Conservation (phyloP, 163 green algal species). For the Chlorella variabilis region DNA sequence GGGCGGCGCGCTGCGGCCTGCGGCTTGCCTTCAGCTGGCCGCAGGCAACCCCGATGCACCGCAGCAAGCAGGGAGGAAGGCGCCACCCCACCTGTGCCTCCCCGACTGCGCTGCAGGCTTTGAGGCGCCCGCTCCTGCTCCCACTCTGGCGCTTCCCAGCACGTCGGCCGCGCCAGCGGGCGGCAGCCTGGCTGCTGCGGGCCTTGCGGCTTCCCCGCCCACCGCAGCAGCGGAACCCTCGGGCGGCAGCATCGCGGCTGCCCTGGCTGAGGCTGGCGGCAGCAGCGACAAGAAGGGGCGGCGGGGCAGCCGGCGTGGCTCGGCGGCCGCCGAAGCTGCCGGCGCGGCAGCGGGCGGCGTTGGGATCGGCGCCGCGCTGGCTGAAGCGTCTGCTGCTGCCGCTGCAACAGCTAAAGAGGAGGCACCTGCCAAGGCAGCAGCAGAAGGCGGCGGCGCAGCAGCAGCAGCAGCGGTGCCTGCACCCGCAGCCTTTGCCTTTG, state of each 20-base stretch:
- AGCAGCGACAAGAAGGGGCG: background rate
- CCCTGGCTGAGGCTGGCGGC: conserved; percentile 17
- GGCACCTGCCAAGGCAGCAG: background rate
- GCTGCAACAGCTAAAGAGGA: background rate
- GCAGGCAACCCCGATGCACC: too few relatives aligned
- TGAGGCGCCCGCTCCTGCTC: background rate
- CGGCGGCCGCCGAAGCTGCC: background rate
- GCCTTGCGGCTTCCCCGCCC: background rate
- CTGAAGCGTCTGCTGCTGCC: background rate
- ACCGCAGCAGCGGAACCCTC: background rate
- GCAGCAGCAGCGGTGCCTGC: too few relatives aligned
- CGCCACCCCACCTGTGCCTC: too few relatives aligned
- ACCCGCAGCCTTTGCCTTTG: background rate
- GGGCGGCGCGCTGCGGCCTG: too few relatives aligned
- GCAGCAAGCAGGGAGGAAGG: too few relatives aligned
- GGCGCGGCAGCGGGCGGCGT: background rate
- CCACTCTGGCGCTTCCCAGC: background rate
- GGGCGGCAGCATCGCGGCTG: conserved; percentile 14
- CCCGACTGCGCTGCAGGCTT: background rate
- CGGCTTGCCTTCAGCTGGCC: too few relatives aligned
- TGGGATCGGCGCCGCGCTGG: conserved; percentile 6
- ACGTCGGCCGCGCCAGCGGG: background rate
- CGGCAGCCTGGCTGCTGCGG: background rate
- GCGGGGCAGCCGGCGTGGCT: background rate
- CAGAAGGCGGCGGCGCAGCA: too few relatives aligned